A percentile compares a stretch with the other conserved stretches of the same genome.
phyloP scores from a whole-genome alignment of 352 stramenopile genomes.

The Phytopythium boreale region DNA sequence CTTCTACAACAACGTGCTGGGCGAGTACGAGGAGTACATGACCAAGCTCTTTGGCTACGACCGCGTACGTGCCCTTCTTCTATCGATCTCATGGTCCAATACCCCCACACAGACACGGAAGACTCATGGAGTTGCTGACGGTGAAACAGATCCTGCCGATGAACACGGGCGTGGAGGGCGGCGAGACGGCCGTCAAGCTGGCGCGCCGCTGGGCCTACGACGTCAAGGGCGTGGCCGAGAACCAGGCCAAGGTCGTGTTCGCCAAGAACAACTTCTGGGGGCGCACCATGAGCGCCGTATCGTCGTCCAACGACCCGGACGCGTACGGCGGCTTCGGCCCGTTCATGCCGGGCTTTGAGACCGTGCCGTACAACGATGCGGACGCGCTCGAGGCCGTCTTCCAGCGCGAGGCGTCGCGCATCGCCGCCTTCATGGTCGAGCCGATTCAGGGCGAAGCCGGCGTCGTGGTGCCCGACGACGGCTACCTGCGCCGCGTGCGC shows the following conservation, averaged over 20 bases:
- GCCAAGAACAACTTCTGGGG: constrained; percentile 99
- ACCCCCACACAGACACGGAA: too few relatives aligned
- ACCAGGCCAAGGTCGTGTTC: constrained; percentile 94
- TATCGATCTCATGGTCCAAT: not conserved
- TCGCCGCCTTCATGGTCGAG: constrained; percentile 99
- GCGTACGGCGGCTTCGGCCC: constrained; percentile 92
- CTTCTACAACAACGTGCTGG: constrained; percentile 98
- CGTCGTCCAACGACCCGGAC: constrained; percentile 90
- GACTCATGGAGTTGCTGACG: constrained; percentile 3
- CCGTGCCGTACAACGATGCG: constrained; percentile 93
- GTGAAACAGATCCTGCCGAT: constrained; percentile 91
- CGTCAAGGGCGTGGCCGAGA: constrained; percentile 93
- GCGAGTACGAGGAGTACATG: constrained; percentile 97
- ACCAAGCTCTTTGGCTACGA: constrained; percentile 97
- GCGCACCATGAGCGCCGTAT: constrained; percentile 96
- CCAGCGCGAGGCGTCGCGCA: constrained; percentile 81
- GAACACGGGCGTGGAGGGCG: constrained; percentile 99
- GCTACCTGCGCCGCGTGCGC: constrained; percentile 91
- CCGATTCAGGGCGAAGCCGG: constrained; percentile 99
- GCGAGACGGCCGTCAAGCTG: constrained; percentile 98
- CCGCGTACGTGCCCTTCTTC: constrained; percentile 40
- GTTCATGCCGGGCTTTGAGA: constrained; percentile 97
- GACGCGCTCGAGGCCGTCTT: constrained; percentile 81
- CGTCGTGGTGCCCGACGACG: constrained; percentile 96
- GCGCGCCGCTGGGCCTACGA: constrained; percentile 97